Evolutionary conservation across 2,329 filamentous ascomycete species (phyloP).

Genomic region (Ascochyta fabae): DNA sequence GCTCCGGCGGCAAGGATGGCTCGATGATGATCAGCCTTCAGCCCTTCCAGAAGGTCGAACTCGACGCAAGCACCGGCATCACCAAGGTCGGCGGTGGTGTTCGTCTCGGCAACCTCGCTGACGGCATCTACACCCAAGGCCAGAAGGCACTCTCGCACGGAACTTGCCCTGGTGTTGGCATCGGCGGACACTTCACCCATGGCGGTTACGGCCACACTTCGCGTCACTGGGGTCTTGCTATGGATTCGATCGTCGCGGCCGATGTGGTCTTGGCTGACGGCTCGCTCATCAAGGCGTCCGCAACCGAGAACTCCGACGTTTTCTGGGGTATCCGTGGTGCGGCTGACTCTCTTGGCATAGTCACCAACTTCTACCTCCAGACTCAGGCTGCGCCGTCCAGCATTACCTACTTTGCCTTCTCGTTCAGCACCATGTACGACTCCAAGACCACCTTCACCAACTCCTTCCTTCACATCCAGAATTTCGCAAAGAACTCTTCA

Average conservation of each 20-base stretch:
- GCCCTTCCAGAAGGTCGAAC: constrained; percentile 52
- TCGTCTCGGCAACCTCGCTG: constrained; percentile 52
- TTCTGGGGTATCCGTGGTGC: constrained; percentile 53
- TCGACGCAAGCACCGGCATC: constrained; percentile 51
- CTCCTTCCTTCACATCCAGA: constrained; percentile 51
- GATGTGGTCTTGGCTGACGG: constrained; percentile 51
- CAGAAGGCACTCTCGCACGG: constrained; percentile 57
- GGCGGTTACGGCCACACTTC: constrained; percentile 47
- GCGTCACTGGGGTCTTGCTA: constrained; percentile 45
- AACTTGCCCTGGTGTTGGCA: constrained; percentile 58
- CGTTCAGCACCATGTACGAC: constrained; percentile 33
- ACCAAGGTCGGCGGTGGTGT: constrained; percentile 58
- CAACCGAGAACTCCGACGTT: constrained; percentile 45
- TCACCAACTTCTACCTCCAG: constrained; percentile 48
- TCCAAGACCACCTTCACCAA: constrained; percentile 43
- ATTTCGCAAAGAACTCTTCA: constrained; percentile 49
- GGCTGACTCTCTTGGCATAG: constrained; percentile 51
- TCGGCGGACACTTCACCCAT: constrained; percentile 47
- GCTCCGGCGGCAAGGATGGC: constrained; percentile 58
- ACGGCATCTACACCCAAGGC: constrained; percentile 44
- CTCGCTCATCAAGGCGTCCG: constrained; percentile 45
- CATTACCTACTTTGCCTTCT: constrained; percentile 40
- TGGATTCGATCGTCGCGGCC: constrained; percentile 44
- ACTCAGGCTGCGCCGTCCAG: constrained; percentile 36
- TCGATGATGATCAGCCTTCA: constrained; percentile 58